Percentiles rank a stretch among this genome's conserved stretches.
Evolutionary conservation across 129 eudicot species (phyloP).

Genomic region (Artemisia tridentata): DNA sequence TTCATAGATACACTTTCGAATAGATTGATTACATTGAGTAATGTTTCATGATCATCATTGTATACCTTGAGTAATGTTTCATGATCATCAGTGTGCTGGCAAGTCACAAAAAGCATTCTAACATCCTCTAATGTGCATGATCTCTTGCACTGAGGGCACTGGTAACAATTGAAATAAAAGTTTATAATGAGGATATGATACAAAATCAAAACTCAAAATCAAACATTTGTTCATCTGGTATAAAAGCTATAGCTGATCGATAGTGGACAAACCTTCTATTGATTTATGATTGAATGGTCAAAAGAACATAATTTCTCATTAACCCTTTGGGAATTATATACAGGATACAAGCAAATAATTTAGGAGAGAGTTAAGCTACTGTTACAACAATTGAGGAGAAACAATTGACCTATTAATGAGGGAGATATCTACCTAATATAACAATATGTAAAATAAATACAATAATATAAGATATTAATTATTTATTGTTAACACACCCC

Average conservation of each 20-base stretch:
- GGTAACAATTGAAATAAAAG: conserved; percentile 4
- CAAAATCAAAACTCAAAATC: neutral
- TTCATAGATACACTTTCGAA: neutral
- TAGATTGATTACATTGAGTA: conserved; percentile 43
- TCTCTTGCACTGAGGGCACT: conserved; percentile 87
- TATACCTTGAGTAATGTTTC: conserved; percentile 55
- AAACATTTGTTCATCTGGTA: neutral
- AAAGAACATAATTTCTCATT: too few relatives aligned
- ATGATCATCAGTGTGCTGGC: conserved; percentile 8
- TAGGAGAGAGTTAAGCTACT: too few relatives aligned
- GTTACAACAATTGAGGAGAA: too few relatives aligned
- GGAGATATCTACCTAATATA: too few relatives aligned
- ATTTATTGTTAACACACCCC: too few relatives aligned
- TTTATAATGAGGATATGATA: neutral
- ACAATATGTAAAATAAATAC: too few relatives aligned
- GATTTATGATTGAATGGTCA: too few relatives aligned
- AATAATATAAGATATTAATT: too few relatives aligned
- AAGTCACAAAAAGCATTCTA: conserved; percentile 58
- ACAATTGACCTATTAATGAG: too few relatives aligned
- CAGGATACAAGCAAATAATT: too few relatives aligned
- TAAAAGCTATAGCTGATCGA: neutral
- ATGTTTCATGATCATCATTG: conserved; percentile 41
- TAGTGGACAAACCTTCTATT: conserved; percentile 49
- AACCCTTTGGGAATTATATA: too few relatives aligned
- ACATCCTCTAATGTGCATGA: conserved; percentile 55